Base-by-base conservation (phyloP, 2,329 filamentous ascomycete genomes). In the Rhynchosporium graminicola region DNA sequence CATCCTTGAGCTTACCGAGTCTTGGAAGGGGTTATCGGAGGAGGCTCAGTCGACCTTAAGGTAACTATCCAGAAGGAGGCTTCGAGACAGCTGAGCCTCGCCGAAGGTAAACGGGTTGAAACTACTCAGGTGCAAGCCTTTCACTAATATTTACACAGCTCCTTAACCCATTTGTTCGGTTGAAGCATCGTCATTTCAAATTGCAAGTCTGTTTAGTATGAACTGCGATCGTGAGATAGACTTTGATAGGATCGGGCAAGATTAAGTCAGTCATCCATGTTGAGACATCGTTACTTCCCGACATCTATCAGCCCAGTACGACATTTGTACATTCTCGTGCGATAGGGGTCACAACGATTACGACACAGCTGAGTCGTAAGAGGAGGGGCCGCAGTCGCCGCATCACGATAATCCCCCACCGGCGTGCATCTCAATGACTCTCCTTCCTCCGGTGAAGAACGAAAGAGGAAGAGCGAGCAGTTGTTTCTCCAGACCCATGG, bases 281-380 rank as follows among this genome's bases (percentile, higher is more conserved):
- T 20, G 20, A 20, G 20, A 20, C 20, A 20, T 38, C 31, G 31
- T 36, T 52, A 36, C 48, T 29, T n/a, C 5, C 31, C 9, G 48
- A 1, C 48, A 43, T 36, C 48, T n/a, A 20, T 20, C 20, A 20
- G 20, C 20, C 20, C 20, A 20, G 40, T 20, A 54, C 38, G 9
- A 33, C 33, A 54, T 54, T 54, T 28, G 33, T 54, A 54, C 50
- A 28, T 54, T 54, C 38, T 54, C 50, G 50, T 54, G 50, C 28
- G 50, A 54, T 54, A 54, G 50, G 50, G 50, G 10, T 20, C 20
- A 20, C 20, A 42, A 15, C 3, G 40, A 42, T 15, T 15, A 42
- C 10, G 10, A 9, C 40, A 42, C 10, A 12, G 15, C 47, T 13
- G 12, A 50, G 31, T 33, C 48, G 26, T 52, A 33, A 52, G 38